Evolutionary conservation across 345 rosid genomes (phyloP).

Genomic region (Eucalyptus cloeziana): DNA sequence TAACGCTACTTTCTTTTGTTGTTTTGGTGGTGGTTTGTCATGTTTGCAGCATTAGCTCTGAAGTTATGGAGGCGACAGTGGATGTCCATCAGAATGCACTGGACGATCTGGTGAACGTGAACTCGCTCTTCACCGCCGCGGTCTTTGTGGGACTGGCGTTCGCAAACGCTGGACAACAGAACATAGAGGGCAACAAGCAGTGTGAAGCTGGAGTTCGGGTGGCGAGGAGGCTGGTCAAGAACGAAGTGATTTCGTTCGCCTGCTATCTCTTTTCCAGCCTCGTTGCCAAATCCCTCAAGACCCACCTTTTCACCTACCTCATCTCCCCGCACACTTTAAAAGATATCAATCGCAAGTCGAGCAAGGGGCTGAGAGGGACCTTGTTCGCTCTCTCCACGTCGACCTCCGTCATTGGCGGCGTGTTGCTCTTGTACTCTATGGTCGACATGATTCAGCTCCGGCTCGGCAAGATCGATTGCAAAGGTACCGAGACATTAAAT

Average conservation of each 20-base stretch:
- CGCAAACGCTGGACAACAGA: not conserved
- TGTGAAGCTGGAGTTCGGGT: not conserved
- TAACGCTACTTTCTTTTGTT: too few species aligned
- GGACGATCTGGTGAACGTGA: constrained; percentile 22
- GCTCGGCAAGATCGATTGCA: constrained; percentile 17
- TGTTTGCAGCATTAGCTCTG: not conserved
- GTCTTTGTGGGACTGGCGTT: constrained; percentile 22
- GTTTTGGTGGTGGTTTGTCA: not conserved
- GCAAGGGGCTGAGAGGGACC: too few species aligned
- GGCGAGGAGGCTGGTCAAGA: not conserved
- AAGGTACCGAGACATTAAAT: not conserved
- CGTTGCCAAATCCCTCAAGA: constrained; percentile 20
- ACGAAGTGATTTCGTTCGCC: constrained; percentile 21
- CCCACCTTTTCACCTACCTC: not conserved
- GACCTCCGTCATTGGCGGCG: constrained; percentile 7
- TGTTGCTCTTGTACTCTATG: constrained; percentile 16
- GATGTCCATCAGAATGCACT: constrained; percentile 2
- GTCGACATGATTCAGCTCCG: constrained; percentile 17
- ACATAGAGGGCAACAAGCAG: constrained; percentile 4
- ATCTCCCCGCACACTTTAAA: too few species aligned
- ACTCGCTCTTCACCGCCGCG: constrained; percentile 25
- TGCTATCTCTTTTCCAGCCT: constrained; percentile 21
- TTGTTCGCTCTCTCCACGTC: not conserved
- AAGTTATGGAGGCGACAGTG: not conserved
- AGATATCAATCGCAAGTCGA: too few species aligned